Base-by-base conservation (phyloP, 1,139 yeast genomes). In the Zygosaccharomyces sapae region DNA sequence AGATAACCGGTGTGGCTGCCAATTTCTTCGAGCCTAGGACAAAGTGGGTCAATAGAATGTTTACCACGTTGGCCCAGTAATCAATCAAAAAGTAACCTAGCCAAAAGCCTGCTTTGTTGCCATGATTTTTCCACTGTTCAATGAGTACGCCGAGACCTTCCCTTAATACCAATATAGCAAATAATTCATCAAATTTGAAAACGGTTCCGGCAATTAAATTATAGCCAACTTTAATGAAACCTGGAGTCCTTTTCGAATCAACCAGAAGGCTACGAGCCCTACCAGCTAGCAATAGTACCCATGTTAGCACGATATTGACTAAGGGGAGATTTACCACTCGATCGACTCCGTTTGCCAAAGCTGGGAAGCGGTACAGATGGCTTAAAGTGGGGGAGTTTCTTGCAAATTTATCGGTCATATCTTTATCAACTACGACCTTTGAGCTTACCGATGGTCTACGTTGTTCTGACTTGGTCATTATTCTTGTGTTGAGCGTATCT, bases 121-220 rank as follows among this genome's bases (percentile, higher is more conserved):
- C 45, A 40, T 61, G 62, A 12, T 45, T 39, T 13, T 46, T 46
- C 41, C 47, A 57, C 29, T 52, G 49, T 16, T 41, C 39, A 19
- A 56, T 8, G 33, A 63, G 55, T 38, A 54, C 57, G 46, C 60
- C 62, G 10, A 64, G 43, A 44, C 67, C 67, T 44, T 62, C 65
- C 19, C 61, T 53, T 39, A 64, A 48, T 24, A 63, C 49, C 27
- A 62, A 42, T 10, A 55, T 33, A 38, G 61, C 59, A 37, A 62
- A 48, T 19, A 59, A 27, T 47, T 54, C 58, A 43, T 60, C 65
- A 33, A 56, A 8, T 40, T 42, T 53, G 38, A 41, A 25, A 27
- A 38, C 13, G 3, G 47, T 29, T 12, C 49, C 52, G 25, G 50
- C 46, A 7, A 48, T 44, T 12, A 35, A 33, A 33, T 50, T 47